These are phyloP conservation scores for Pleurotus ostreatus DNA, from an alignment of 768 basidiomycete genomes.

Conservation along the genomic window DNA sequence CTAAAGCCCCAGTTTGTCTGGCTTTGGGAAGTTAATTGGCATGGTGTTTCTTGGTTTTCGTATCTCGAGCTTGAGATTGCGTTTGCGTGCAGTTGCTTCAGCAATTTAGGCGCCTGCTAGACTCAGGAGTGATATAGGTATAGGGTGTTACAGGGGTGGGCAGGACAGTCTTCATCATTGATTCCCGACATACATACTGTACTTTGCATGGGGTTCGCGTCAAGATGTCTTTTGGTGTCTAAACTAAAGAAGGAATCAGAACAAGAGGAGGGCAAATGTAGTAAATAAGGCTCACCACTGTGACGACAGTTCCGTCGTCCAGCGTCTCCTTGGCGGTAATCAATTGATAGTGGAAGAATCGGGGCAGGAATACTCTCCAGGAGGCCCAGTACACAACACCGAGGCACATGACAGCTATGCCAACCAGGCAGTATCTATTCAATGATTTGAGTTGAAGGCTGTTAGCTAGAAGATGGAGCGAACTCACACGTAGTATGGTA, in stretches of 20 bases:
- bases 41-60: too few species aligned
- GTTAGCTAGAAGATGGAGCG: not conserved
- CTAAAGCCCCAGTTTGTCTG: too few species aligned
- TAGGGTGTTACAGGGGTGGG: too few species aligned
- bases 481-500: conserved; percentile 51
- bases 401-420: conserved; percentile 40
- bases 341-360: conserved; percentile 43
- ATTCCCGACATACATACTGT: too few species aligned
- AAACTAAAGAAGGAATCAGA: not conserved
- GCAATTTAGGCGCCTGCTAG: too few species aligned
- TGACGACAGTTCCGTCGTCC: conserved; percentile 51
- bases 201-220: too few species aligned
- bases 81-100: too few species aligned
- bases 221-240: too few species aligned
- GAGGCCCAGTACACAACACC: conserved; percentile 52
- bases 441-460: not conserved
- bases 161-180: too few species aligned
- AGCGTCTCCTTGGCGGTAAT: conserved; percentile 45
- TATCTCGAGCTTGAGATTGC: too few species aligned
- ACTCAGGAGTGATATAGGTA: too few species aligned
- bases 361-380: conserved; percentile 49
- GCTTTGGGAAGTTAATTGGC: too few species aligned
- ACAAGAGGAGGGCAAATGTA: not conserved
- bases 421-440: conserved; percentile 48
- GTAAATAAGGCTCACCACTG: conserved; percentile 34